Evolutionary conservation across 106 monocot genomes (phyloP).

Genomic region (Hemerocallis citrina): DNA sequence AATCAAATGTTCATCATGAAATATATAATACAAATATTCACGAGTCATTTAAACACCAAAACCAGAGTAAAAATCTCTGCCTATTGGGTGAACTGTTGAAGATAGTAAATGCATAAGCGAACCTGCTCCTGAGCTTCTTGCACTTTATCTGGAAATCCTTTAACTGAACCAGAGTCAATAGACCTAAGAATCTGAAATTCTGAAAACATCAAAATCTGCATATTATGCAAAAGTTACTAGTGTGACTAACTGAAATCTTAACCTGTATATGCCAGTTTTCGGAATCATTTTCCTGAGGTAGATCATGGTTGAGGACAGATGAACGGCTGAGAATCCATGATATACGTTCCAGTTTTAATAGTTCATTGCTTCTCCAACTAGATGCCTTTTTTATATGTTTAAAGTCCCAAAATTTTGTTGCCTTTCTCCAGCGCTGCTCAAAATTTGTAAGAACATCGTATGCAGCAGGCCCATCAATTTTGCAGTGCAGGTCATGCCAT

Average conservation of each 20-base stretch:
- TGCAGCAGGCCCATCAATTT: constrained; percentile 66
- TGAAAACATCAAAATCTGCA: not conserved
- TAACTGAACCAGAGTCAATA: constrained; percentile 52
- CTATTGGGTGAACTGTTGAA: not conserved
- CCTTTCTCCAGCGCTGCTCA: constrained; percentile 57
- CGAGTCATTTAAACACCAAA: not conserved
- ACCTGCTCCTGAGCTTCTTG: constrained; percentile 28
- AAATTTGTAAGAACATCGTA: constrained; percentile 61
- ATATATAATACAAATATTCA: not conserved
- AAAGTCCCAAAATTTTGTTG: constrained; percentile 22
- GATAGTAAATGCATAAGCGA: not conserved
- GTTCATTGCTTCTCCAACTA: constrained; percentile 31
- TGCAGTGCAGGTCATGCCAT: constrained; percentile 76
- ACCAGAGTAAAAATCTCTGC: not conserved
- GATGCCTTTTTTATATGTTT: constrained; percentile 16
- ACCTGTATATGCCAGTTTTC: constrained; percentile 54
- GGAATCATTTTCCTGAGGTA: constrained; percentile 19
- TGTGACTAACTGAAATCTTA: constrained; percentile 3
- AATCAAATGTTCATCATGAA: not conserved
- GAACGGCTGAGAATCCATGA: constrained; percentile 47
- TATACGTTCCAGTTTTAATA: constrained; percentile 47
- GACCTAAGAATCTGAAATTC: constrained; percentile 42
- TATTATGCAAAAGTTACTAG: not conserved
- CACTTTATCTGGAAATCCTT: constrained; percentile 29
- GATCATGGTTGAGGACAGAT: constrained; percentile 10